phyloP scores from a whole-genome alignment of 1,284 basidiomycete species.

The Rhodotorula sp. region DNA sequence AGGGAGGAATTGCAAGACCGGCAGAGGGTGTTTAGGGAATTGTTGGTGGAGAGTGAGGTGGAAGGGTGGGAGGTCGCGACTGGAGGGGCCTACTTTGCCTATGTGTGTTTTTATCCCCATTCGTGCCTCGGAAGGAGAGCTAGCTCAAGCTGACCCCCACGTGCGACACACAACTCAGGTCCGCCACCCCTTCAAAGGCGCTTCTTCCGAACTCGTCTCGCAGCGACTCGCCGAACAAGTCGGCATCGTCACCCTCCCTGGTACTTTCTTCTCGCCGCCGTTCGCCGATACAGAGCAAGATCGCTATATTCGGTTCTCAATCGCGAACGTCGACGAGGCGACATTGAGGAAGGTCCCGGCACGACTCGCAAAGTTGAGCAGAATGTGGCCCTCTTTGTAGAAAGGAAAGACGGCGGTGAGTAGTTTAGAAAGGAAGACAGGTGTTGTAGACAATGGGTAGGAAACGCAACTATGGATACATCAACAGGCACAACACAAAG shows the following conservation, averaged over 20 bases:
- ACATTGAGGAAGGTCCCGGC: slow-evolving; percentile 61
- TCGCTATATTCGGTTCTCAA: slow-evolving; percentile 63
- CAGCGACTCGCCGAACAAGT: slow-evolving; percentile 60
- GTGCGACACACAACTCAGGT: slow-evolving; percentile 46
- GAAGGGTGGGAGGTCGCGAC: slow-evolving; percentile 48
- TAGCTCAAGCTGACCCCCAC: background rate
- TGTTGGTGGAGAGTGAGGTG: slow-evolving; percentile 42
- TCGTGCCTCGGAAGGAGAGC: background rate
- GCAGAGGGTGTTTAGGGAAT: slow-evolving; percentile 59
- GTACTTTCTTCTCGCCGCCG: slow-evolving; percentile 61
- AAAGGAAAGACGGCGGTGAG: background rate
- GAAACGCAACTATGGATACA: background rate
- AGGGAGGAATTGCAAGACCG: slow-evolving; percentile 59
- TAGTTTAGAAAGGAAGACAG: no score
- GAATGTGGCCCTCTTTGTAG: slow-evolving; percentile 28
- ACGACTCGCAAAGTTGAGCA: slow-evolving; percentile 57
- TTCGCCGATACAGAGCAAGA: slow-evolving; percentile 50
- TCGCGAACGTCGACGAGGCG: slow-evolving; percentile 73
- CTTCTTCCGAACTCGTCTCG: slow-evolving; percentile 55
- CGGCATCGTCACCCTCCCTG: slow-evolving; percentile 69
- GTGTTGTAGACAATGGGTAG: no score
- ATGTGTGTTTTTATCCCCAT: slow-evolving; percentile 21
- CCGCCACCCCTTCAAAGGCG: slow-evolving; percentile 61
- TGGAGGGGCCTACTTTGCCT: slow-evolving; percentile 49
- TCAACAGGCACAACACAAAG: background rate